Conservation (phyloP, 441 rosid genomes). For the Arabidopsis hybrid region DNA sequence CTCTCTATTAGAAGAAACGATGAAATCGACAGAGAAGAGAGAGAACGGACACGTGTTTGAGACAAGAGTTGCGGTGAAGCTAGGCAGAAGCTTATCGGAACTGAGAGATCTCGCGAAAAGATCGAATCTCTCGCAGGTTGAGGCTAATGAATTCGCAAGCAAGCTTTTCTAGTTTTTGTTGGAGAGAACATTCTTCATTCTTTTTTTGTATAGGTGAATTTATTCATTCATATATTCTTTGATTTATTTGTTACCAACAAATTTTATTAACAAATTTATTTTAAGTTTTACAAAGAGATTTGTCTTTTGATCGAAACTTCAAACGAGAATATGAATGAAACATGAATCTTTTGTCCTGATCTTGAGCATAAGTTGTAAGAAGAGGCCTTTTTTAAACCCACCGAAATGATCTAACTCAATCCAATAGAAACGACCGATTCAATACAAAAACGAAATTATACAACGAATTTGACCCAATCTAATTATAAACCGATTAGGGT, state of each 20-base stretch:
- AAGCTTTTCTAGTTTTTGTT: slow-evolving; percentile 45
- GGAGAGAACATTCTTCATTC: slow-evolving; percentile 18
- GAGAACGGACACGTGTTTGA: slow-evolving; percentile 66
- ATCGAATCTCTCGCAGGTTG: slow-evolving; percentile 23
- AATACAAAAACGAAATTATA: background rate
- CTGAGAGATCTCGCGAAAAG: slow-evolving; percentile 26
- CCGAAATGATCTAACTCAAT: background rate
- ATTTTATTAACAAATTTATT: background rate
- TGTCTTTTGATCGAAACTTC: background rate
- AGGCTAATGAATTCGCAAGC: slow-evolving; percentile 34
- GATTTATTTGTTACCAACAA: slow-evolving; percentile 10
- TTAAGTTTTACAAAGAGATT: slow-evolving; percentile 1
- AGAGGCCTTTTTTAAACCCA: background rate
- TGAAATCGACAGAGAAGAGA: slow-evolving; percentile 52
- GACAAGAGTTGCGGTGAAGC: slow-evolving; percentile 64
- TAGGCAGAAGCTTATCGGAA: slow-evolving; percentile 76
- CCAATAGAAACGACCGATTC: background rate
- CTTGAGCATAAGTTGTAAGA: background rate
- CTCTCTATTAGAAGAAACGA: slow-evolving; percentile 56
- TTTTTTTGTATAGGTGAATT: slow-evolving; percentile 24
- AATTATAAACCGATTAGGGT: background rate
- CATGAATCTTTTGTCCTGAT: background rate
- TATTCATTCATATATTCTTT: slow-evolving; percentile 43
- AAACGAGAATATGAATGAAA: background rate
- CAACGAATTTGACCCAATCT: slow-evolving; percentile 9